Base-by-base conservation (phyloP, 441 rosid species). In the Macaranga tanarius region DNA sequence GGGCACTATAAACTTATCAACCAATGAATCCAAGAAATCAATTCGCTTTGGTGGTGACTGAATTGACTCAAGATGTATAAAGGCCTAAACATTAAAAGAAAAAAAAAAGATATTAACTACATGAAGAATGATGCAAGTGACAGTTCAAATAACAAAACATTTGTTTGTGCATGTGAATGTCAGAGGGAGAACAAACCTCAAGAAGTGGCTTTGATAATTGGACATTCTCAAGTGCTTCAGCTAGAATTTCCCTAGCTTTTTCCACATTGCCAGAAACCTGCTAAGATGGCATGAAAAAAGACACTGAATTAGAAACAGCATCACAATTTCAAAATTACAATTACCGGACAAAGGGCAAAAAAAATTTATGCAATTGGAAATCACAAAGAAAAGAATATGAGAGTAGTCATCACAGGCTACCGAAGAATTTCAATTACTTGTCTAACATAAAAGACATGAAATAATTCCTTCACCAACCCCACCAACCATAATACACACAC, bases 171-270 rank as follows among this genome's bases (percentile, higher is more conserved):
- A 34, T 34, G 38, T 34, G 38, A 31, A 5, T 31, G 6, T n/a
- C 47, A 25, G 55, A 15, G 47, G 50, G 62, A 26, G 22, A 23
- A 28, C 51, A 45, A 75, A 89, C 97, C 91, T 96, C 97, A 42
- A 92, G 81, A 77, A 93, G 73, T 25, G 90, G 91, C 78, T 93
- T 93, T 31, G 97, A 88, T 26, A 86, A 83, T 73, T 88, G 97
- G 23, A 91, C 86, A 66, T 88, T 85, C 58, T 93, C 98, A 76
- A 92, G 85, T 28, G 93, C 96, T 79, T 86, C 88, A 67, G 71
- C 83, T 28, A 96, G 56, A 79, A 93, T 83, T 75, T 91, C 90
- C 77, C 91, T 84, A 54, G 96, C 95, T 76, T 87, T 96, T 73
- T 89, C 91, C 69, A 84, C 80, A 77, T 96, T 89, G 3, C 88